phyloP scores from a whole-genome alignment of 768 basidiomycete species.

The Naganishia antarctica region DNA sequence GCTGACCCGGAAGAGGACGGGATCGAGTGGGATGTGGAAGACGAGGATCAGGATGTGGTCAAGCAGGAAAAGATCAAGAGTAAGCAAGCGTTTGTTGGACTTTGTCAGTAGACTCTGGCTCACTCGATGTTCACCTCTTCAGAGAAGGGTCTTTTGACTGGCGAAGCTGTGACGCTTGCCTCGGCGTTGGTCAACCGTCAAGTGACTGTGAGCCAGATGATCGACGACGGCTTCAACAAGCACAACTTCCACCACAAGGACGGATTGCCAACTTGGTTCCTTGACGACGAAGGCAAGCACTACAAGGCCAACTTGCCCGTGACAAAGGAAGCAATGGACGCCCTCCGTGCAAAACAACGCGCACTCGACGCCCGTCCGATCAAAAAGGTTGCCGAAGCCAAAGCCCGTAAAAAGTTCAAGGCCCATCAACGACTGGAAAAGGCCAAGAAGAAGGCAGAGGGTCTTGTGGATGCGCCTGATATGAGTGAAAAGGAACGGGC shows the following conservation, averaged over 20 bases:
- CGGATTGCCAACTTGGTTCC: conserved; percentile 87
- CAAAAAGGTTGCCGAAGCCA: conserved; percentile 98
- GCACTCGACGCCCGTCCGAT: conserved; percentile 94
- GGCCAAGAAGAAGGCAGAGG: conserved; percentile 92
- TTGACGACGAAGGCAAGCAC: conserved; percentile 88
- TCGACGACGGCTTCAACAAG: conserved; percentile 93
- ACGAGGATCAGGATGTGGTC: conserved; percentile 66
- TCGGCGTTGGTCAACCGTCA: conserved; percentile 84
- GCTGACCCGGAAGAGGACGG: conserved; percentile 59
- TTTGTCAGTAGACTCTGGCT: background rate
- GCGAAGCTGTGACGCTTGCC: conserved; percentile 85
- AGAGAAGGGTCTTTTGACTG: conserved; percentile 79
- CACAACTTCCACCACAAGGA: conserved; percentile 89
- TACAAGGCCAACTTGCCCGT: conserved; percentile 95
- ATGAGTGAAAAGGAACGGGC: conserved; percentile 95
- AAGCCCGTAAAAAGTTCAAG: conserved; percentile 91
- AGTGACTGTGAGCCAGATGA: conserved; percentile 77
- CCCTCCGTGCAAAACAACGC: conserved; percentile 80
- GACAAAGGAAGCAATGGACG: conserved; percentile 87
- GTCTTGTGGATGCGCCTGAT: conserved; percentile 68
- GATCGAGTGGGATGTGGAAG: conserved; percentile 71
- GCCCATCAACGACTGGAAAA: conserved; percentile 79
- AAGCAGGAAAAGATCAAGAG: conserved; percentile 65
- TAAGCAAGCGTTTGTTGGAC: too few relatives aligned
- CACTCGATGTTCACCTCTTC: background rate